Evolutionary conservation across 2,329 filamentous ascomycete genomes (phyloP).

Genomic region (Hortaea werneckii): DNA sequence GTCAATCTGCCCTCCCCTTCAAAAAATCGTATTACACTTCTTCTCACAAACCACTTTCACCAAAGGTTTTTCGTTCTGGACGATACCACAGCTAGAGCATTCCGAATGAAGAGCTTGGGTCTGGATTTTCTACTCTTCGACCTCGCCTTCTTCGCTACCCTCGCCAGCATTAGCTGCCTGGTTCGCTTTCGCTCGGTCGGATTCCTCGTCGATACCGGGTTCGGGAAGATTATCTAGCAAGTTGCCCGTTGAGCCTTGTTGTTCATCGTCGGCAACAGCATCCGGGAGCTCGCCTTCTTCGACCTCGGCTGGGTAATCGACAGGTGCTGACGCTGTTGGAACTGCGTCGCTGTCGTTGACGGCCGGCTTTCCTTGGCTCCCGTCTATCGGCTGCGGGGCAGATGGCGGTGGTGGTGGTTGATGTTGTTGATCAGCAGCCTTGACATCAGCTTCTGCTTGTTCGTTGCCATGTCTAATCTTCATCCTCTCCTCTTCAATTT

Average conservation of each 20-base stretch:
- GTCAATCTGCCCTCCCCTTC: no score
- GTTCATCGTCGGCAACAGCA: slow-evolving; percentile 4
- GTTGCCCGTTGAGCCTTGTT: not conserved
- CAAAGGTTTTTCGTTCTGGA: no score
- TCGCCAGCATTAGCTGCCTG: slow-evolving; percentile 11
- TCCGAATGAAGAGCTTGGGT: no score
- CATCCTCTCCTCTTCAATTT: slow-evolving; percentile 20
- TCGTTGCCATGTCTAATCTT: slow-evolving; percentile 19
- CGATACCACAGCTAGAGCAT: no score
- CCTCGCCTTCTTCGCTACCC: slow-evolving; percentile 38
- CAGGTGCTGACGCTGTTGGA: slow-evolving; percentile 1
- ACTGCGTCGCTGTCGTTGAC: not conserved
- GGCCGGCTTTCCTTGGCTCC: no score
- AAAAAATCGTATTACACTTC: no score
- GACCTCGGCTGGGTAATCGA: not conserved
- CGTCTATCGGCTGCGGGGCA: not conserved
- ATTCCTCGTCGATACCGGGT: not conserved
- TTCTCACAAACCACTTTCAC: no score
- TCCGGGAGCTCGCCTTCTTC: slow-evolving; percentile 1
- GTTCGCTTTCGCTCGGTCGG: not conserved
- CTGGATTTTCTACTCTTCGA: slow-evolving; percentile 28
- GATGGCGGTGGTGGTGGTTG: not conserved
- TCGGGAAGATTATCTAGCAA: not conserved
- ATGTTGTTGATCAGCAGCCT: slow-evolving; percentile 2
- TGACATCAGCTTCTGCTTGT: slow-evolving; percentile 14